Base-by-base conservation (phyloP, 192 early-diverging fungal genomes). In the Backusella sp. region DNA sequence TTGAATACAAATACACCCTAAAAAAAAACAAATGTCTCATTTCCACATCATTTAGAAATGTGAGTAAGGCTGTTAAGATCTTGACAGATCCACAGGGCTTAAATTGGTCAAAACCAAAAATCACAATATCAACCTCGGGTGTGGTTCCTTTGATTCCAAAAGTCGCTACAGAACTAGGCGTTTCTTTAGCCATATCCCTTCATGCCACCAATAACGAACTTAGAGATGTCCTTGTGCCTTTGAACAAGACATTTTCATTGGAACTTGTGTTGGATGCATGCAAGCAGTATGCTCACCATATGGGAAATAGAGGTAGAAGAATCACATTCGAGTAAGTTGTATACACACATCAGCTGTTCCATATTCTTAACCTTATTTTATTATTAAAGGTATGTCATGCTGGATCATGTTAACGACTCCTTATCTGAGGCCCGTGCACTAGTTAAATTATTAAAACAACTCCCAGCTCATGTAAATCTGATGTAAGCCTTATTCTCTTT, bases 231-330 rank as follows among this genome's bases (percentile, higher is more conserved):
- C 86, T 97, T 52, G 94, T 97, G 70, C 96, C 96, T 1, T 86
- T 95, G 36, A 96, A 96, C 82, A 94, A 91, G 79, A 92, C 92
- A 4, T 97, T 94, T 79, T 90, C 92, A 2, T 85, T 97, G 17
- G 68, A 76, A 1, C 76, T 86, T n/a, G 80, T 97, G 6, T 82
- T 97, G 81, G 81, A 88, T 2, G 92, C 92, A 65, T 92, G 93
- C 72, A 73, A 82, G 3, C 78, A 91, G 35, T 97, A 89, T 82
- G 85, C 84, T 14, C 81, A 78, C 70, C 68, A 74, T 62, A 84
- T 88, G 73, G 80, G 80, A 15, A 81, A 86, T 21, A 86, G 77
- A 19, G 83, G 84, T 46, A 90, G 86, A 6, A 81, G 95, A 62
- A 93, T 97, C 67, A 97, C 95, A 8, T 95, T 97, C 83, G 95